Evolutionary conservation across 164 flowering plant genomes (phyloP).

Genomic region (Paratinospora sagittata): DNA sequence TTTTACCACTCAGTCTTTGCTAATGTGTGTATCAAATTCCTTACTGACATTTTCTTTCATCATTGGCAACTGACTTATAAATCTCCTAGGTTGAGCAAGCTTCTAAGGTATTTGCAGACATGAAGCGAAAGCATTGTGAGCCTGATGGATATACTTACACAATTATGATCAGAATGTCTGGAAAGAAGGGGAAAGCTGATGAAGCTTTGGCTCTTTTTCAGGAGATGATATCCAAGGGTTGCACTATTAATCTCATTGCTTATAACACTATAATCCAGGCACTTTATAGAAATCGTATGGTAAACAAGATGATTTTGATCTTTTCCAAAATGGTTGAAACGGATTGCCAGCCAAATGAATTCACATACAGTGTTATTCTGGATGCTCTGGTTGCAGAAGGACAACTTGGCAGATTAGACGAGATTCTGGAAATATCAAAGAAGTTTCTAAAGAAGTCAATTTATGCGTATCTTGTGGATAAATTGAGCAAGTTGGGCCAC

Average conservation of each 20-base stretch:
- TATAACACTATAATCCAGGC: slow-evolving; percentile 83
- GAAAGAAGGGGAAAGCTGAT: slow-evolving; percentile 54
- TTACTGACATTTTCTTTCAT: not conserved
- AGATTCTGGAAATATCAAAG: slow-evolving; percentile 61
- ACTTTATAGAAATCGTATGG: slow-evolving; percentile 56
- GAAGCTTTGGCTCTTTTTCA: slow-evolving; percentile 61
- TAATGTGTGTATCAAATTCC: not conserved
- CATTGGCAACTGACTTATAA: slow-evolving; percentile 41
- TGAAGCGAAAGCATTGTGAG: slow-evolving; percentile 69
- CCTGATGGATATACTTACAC: slow-evolving; percentile 88
- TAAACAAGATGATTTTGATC: slow-evolving; percentile 56
- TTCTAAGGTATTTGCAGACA: slow-evolving; percentile 65
- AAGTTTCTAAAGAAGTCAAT: slow-evolving; percentile 58
- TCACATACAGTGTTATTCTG: slow-evolving; percentile 71
- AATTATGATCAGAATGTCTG: slow-evolving; percentile 75
- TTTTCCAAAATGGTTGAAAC: slow-evolving; percentile 77
- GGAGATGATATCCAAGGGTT: slow-evolving; percentile 69
- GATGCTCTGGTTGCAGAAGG: slow-evolving; percentile 57
- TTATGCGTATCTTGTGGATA: slow-evolving; percentile 74
- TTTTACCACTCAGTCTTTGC: not conserved
- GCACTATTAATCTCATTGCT: slow-evolving; percentile 50
- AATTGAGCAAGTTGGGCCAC: slow-evolving; percentile 72
- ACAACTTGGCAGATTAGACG: slow-evolving; percentile 60
- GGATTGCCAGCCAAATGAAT: slow-evolving; percentile 79
- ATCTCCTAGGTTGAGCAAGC: slow-evolving; percentile 65